Evolutionary conservation across 2,329 filamentous ascomycete species (phyloP), one percentile per base, ranked within the genome.

Genomic region (Exophiala phaeomuriformis): DNA sequence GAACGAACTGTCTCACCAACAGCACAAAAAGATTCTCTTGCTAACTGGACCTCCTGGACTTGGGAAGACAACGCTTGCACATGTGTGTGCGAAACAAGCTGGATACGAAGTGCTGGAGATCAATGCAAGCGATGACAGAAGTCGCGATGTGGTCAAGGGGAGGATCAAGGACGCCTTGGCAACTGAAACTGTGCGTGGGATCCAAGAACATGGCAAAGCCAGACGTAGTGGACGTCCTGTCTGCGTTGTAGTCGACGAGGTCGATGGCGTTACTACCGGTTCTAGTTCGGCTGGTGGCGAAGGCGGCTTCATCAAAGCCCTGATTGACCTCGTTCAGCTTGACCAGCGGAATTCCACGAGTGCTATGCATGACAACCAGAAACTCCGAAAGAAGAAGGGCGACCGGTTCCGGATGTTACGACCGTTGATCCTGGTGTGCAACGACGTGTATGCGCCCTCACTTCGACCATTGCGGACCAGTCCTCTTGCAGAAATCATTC

Each of bases 21-120:
- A 82, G 31, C 89, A 94, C 66, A 80, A 85, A 56, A 97, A 96
- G 68, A 89, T 98, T 5, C 72, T 98, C 7, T 79, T 98, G 65
- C 74, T 98, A 10, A 90, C 91, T 0, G 94, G 93, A 0, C 90
- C 93, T 0, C 93, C 93, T 0, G 93, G 93, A 1, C 75, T 98
- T 7, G 93, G 93, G 30, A 98, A 98, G 74, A 98, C 93, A 0
- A 98, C 93, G 0, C 70, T 98, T 45, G 93, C 93, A 1, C 93
- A 98, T 69, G 93, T 98, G 0, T 97, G 93, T 67, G 94, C 94
- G 0, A 84, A 79, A 62, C 93, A 98, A 70, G 93, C 93, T 3
- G 93, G 93, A 0, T 98, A 98, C 64, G 93, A 97, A 65, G 87
- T 95, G 1, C 80, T 97, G 66, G 93, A 98, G 68, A 95, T 98